phyloP scores from a whole-genome alignment of 148 eudicot species.

The Rhododendron mucronatum region DNA sequence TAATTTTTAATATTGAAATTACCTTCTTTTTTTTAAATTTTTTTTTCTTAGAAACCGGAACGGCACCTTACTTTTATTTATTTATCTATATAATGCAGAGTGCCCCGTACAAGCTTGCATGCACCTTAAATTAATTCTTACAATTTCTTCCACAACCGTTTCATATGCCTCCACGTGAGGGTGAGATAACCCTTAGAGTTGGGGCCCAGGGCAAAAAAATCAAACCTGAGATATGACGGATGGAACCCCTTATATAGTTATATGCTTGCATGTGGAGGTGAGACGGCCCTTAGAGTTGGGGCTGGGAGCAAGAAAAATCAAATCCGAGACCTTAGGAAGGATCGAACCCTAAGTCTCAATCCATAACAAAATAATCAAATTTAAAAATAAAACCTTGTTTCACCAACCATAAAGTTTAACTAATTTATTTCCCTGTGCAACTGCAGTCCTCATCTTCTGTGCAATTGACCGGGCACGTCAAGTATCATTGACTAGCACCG shows the following conservation, averaged over 20 bases:
- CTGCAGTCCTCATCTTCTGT: not conserved
- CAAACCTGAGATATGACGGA: not conserved
- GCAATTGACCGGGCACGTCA: not conserved
- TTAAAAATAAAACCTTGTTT: no score
- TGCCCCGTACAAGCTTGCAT: rapidly evolving
- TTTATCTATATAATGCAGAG: not conserved
- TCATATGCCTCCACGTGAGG: not conserved
- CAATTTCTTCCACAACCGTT: no score
- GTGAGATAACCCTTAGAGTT: not conserved
- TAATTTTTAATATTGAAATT: no score
- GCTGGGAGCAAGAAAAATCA: not conserved
- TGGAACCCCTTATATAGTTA: no score
- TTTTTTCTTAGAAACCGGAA: no score
- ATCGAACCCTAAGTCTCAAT: no score
- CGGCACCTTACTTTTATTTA: no score
- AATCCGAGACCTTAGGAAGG: no score
- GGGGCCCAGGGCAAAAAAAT: not conserved
- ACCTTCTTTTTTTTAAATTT: no score
- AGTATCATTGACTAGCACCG: not conserved
- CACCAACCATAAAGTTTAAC: not conserved
- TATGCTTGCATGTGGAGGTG: not conserved
- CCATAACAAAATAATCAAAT: no score
- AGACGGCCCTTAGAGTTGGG: not conserved
- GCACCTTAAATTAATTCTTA: no score
- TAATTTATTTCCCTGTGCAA: not conserved